These are phyloP conservation scores for Agrocybe praecox DNA, from an alignment of 768 basidiomycete genomes.

Conservation along the genomic window DNA sequence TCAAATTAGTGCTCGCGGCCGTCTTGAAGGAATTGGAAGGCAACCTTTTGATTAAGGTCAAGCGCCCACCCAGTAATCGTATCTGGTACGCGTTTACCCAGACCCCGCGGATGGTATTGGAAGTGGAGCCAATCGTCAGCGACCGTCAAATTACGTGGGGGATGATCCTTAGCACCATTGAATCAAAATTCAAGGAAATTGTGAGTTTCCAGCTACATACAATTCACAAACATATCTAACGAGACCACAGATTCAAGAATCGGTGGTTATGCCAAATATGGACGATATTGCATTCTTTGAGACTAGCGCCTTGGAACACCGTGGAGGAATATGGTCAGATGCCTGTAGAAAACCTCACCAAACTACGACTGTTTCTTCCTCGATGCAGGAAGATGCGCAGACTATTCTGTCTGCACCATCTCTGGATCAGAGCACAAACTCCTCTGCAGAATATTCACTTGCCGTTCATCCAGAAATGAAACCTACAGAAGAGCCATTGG, in stretches of 20 bases:
- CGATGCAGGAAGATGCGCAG: constrained; percentile 29
- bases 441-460: constrained; percentile 5
- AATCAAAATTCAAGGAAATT: constrained; percentile 84
- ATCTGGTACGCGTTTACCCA: constrained; percentile 97
- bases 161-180: constrained; percentile 89
- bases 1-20: constrained; percentile 87
- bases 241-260: constrained; percentile 77
- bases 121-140: constrained; percentile 93
- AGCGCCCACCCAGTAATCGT: constrained; percentile 93
- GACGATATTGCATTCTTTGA: constrained; percentile 98
- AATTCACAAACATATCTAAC: background rate
- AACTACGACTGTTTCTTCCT: constrained; percentile 13
- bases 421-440: constrained; percentile 21
- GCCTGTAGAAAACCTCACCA: constrained; percentile 41
- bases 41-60: constrained; percentile 86
- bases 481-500: background rate
- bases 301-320: constrained; percentile 57
- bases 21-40: constrained; percentile 91
- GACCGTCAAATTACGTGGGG: constrained; percentile 94
- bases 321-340: constrained; percentile 91
- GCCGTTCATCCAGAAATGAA: background rate
- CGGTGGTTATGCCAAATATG: constrained; percentile 96
- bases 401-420: constrained; percentile 40
- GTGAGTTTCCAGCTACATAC: constrained; percentile 45
- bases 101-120: constrained; percentile 83